Conservation (phyloP, 1,284 basidiomycete genomes). For the Veloporphyrellus conicus region DNA sequence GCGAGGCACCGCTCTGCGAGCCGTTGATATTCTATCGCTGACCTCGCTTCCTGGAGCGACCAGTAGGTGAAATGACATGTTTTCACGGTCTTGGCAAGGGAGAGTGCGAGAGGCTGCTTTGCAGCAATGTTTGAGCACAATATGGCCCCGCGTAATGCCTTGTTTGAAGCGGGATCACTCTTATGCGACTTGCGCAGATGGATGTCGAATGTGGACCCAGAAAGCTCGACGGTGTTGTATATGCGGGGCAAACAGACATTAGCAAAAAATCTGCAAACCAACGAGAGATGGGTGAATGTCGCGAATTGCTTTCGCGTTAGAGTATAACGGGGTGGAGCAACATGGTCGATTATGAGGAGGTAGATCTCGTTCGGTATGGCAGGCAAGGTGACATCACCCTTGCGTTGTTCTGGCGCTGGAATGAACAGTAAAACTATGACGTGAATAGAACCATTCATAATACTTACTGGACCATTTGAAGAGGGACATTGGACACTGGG, state of each 20-base stretch:
- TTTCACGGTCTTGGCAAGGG: conserved; percentile 10
- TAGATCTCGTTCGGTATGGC: conserved; percentile 37
- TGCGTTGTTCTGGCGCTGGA: conserved; percentile 21
- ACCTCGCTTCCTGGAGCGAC: neutral
- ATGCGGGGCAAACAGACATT: conserved; percentile 35
- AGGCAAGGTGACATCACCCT: conserved; percentile 1
- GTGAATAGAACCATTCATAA: neutral
- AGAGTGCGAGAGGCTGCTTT: neutral
- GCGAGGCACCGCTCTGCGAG: neutral
- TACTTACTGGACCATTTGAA: conserved; percentile 11
- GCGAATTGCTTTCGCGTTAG: conserved; percentile 10
- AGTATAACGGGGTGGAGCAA: conserved; percentile 13
- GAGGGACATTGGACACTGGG: too few relatives aligned
- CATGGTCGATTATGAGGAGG: conserved; percentile 33
- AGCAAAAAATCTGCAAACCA: conserved; percentile 44
- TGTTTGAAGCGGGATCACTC: neutral
- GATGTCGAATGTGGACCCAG: conserved; percentile 4
- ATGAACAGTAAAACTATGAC: neutral
- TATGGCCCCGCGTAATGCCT: neutral
- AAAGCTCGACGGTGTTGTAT: conserved; percentile 33
- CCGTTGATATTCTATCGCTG: neutral
- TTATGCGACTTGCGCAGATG: too few relatives aligned
- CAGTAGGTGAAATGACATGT: conserved; percentile 11
- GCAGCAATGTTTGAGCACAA: conserved; percentile 15
- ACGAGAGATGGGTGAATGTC: conserved; percentile 33